Evolutionary conservation across 176 grass and related monocot genomes (phyloP).

Genomic region (Eleusine coracana): DNA sequence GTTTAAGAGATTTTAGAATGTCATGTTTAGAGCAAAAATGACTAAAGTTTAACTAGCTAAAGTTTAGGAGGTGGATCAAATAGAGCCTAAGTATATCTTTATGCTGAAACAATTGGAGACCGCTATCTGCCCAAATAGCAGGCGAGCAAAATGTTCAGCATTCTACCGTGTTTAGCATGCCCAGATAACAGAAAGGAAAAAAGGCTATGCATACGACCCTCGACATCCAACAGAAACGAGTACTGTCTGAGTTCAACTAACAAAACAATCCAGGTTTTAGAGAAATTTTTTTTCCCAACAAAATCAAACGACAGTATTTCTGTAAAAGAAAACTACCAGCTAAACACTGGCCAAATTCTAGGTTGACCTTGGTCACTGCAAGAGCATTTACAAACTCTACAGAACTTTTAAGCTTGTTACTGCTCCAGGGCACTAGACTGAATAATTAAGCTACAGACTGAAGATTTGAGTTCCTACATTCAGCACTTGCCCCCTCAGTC

Average conservation of each 20-base stretch:
- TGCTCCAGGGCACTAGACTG: background rate
- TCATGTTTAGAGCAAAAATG: no score
- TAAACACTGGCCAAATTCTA: background rate
- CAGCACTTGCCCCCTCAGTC: background rate
- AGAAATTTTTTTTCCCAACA: background rate
- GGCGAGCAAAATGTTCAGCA: background rate
- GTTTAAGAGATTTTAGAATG: no score
- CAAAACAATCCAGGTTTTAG: background rate
- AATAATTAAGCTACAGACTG: background rate
- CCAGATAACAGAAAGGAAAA: background rate
- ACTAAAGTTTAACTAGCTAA: no score
- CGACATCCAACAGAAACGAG: background rate
- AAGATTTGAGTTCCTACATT: conserved; percentile 18
- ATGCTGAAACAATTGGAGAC: no score
- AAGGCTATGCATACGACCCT: no score
- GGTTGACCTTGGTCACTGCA: background rate
- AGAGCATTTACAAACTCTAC: background rate
- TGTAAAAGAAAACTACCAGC: background rate
- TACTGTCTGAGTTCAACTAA: background rate
- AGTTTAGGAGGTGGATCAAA: no score
- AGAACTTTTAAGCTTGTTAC: background rate
- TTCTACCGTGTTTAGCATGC: background rate
- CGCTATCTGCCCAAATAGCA: no score
- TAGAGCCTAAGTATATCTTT: no score
- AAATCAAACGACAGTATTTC: background rate